Percentiles rank a stretch among this genome's conserved stretches.
These are phyloP conservation scores for Aurantiochytrium sp. DNA, from an alignment of 108 stramenopile genomes.

Conservation along the genomic window DNA sequence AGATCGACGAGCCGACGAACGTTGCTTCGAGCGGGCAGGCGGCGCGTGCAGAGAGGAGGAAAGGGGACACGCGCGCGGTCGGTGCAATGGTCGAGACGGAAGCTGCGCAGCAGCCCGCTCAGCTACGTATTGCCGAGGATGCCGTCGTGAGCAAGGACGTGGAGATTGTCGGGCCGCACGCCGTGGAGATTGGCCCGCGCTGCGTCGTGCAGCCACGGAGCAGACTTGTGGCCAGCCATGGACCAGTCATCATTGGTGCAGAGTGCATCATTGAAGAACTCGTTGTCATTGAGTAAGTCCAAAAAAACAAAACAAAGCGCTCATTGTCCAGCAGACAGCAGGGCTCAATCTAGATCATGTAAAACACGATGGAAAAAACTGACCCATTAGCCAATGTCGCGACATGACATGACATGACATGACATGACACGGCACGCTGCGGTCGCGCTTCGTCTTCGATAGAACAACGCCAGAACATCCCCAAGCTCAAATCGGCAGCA, in stretches of 20 bases:
- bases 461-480: neutral
- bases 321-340: no score
- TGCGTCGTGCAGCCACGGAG: neutral
- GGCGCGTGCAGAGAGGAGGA: no score
- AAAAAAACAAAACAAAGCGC: no score
- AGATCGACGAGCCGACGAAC: no score
- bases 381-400: no score
- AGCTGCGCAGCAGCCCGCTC: no score
- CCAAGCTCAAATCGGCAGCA: neutral
- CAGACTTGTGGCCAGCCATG: neutral
- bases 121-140: neutral
- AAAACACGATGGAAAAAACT: no score
- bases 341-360: no score
- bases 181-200: neutral
- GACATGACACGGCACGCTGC: neutral
- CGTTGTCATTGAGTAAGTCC: neutral
- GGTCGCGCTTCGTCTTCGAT: neutral
- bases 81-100: no score
- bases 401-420: no score
- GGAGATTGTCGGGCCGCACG: neutral
- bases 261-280: neutral
- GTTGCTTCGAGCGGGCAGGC: no score
- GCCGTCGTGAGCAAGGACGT: neutral
- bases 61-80: no score
- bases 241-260: neutral